Evolutionary conservation across 441 rosid species (phyloP).

Genomic region (Viola pubescens): DNA sequence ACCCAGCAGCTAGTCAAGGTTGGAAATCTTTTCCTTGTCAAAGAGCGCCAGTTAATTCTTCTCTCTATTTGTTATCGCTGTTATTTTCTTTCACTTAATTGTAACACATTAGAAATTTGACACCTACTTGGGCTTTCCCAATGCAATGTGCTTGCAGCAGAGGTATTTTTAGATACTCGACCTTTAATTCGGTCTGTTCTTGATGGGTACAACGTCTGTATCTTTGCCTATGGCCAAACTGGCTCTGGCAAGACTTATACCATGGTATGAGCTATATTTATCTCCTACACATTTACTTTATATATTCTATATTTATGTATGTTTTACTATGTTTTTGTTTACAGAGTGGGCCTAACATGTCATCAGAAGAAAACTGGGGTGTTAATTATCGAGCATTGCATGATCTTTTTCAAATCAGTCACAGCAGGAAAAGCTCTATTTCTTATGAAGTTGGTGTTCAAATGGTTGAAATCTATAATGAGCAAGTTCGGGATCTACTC

Average conservation of each 20-base stretch:
- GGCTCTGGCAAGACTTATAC: conserved; percentile 41
- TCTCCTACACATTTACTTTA: neutral
- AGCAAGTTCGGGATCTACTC: conserved; percentile 36
- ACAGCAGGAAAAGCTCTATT: conserved; percentile 24
- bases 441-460: conserved; percentile 32
- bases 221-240: conserved; percentile 52
- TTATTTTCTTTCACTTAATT: neutral
- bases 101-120: too few species aligned
- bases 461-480: conserved; percentile 34
- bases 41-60: neutral
- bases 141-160: conserved; percentile 27
- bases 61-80: neutral
- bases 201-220: conserved; percentile 46
- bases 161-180: conserved; percentile 40
- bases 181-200: conserved; percentile 43
- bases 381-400: conserved; percentile 27
- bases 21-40: neutral
- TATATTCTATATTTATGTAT: neutral
- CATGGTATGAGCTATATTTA: conserved; percentile 26
- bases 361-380: conserved; percentile 30
- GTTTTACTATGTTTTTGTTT: conserved; percentile 1
- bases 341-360: conserved; percentile 27
- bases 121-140: too few species aligned
- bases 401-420: conserved; percentile 29
- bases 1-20: conserved; percentile 29